Evolutionary conservation across 179 eudicot species (phyloP), one percentile per base, ranked within the genome.

Genomic region (Nepenthes alata): DNA sequence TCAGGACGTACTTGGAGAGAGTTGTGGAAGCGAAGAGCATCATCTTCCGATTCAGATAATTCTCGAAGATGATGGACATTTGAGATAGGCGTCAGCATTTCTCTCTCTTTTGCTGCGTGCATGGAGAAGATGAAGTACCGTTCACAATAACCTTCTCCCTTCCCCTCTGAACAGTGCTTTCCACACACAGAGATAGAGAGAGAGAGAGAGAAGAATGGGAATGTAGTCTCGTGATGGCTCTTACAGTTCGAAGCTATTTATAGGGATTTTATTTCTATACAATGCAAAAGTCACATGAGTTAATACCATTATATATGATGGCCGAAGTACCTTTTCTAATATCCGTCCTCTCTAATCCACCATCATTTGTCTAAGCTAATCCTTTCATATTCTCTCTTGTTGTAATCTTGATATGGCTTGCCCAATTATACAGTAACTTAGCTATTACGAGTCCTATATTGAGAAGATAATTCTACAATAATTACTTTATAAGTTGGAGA

Each of bases 1-100:
- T 1, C n/a, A 25, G 3, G 51, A 3, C 55, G 35, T 53, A 73
- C 90, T 79, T 72, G 60, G 35, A 86, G 76, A 79, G 88, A 83
- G 34, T 75, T 83, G 65, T 70, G 67, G 39, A 85, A 83, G 36
- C 66, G 49, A 65, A 73, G 57, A 0, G 66, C 70, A 16, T 83
- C 72, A 16, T 83, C 72, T 35, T 41, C 45, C 5, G 67, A 64
- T 48, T 72, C 75, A 44, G 67, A 16, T 11, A 38, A 64, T 15
- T 67, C 72, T 54, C 25, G 25, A 25, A 65, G 67, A 68, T 57
- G 57, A 45, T 70, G n/a, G 39, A 57, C 67, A 55, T 66, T 14
- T 49, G 56, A 51, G n/a, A 35, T 59, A 11, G 62, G 68, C 48
- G 63, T 70, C 72, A 64, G 55, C 78, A 72, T 72, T 8, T 34